Base-by-base conservation (phyloP, 2,329 filamentous ascomycete genomes). In the Nigrospora oryzae region DNA sequence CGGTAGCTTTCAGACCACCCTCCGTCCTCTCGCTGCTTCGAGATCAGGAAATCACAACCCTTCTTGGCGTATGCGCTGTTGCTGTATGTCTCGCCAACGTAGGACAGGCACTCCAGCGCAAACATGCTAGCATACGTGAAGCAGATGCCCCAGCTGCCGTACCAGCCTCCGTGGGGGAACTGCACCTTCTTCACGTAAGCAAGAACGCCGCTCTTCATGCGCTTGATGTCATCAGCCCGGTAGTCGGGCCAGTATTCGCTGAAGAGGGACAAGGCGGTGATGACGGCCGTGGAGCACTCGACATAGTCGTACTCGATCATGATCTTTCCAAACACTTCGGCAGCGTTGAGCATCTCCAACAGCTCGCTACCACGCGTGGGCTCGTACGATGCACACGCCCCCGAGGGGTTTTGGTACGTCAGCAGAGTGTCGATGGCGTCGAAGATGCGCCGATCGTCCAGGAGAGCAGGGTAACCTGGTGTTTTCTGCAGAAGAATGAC, bases 301-400 rank as follows among this genome's bases (percentile, higher is more conserved):
- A 91, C 89, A 59, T 98, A 97, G 62, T 95, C 89, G 63, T 98
- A 98, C 60, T 97, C 91, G 44, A 98, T 84, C 93, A 98, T 98
- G 67, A 98, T 98, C 16, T 83, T 79, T 13, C 89, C 90, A 63
- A 98, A 98, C 0, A 98, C 90, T 62, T 98, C 93, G 2, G 93
- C 93, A 0, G 91, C 91, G 58, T 98, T 98, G 37, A 98, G 77
- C 62, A 83, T 75, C 63, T 98, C 93, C 53, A 97, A 63, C 53
- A 77, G 79, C 53, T 86, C 75, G 11, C 86, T 84, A 2, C 85
- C 91, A 23, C 93, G 81, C 2, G 84, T 84, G 2, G 79, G 79
- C 60, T 98, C 93, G 62, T 98, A 98, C 14, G 89, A 93, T 0
- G 89, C 86, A 59, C 89, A 91, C 4, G 89, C 93, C 17, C 90